Conservation (phyloP, 495 filamentous ascomycete genomes). For the Xylaria bambusicola region DNA sequence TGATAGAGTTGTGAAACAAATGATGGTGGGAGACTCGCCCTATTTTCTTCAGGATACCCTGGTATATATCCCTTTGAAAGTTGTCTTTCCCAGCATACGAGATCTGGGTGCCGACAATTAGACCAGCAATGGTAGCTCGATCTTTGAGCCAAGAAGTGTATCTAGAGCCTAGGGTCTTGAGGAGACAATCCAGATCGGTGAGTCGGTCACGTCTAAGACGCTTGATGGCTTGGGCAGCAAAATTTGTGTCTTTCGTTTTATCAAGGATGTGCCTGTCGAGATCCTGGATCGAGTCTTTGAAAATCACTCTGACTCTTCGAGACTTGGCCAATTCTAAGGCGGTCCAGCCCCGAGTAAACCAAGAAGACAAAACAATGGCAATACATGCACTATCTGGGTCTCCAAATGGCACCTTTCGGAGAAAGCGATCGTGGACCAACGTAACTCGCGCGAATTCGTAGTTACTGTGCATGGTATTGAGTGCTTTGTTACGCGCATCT, state of each 20-base stretch:
- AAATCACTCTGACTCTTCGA: constrained; percentile 19
- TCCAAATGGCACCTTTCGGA: background rate
- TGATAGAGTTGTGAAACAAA: background rate
- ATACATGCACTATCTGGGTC: constrained; percentile 22
- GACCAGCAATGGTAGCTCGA: background rate
- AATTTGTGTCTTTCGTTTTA: background rate
- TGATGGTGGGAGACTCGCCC: background rate
- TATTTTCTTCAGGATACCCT: background rate
- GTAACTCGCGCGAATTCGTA: background rate
- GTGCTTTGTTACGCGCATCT: constrained; percentile 11
- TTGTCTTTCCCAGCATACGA: no score
- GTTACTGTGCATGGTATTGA: background rate
- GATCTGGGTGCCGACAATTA: background rate
- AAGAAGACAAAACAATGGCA: constrained; percentile 30
- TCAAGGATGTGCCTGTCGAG: background rate
- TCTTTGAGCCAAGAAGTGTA: background rate
- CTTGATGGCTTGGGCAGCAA: background rate
- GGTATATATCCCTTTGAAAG: background rate
- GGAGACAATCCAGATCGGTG: background rate
- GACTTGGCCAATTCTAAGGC: constrained; percentile 33
- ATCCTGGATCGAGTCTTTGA: background rate
- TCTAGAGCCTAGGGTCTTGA: background rate
- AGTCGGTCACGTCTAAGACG: no score
- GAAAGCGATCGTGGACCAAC: background rate
- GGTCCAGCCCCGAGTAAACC: constrained; percentile 30